A percentile compares a stretch with the other conserved stretches of the same genome.
These are phyloP conservation scores for Ustilago bromivora DNA, from an alignment of 1,284 basidiomycete genomes.

Conservation along the genomic window DNA sequence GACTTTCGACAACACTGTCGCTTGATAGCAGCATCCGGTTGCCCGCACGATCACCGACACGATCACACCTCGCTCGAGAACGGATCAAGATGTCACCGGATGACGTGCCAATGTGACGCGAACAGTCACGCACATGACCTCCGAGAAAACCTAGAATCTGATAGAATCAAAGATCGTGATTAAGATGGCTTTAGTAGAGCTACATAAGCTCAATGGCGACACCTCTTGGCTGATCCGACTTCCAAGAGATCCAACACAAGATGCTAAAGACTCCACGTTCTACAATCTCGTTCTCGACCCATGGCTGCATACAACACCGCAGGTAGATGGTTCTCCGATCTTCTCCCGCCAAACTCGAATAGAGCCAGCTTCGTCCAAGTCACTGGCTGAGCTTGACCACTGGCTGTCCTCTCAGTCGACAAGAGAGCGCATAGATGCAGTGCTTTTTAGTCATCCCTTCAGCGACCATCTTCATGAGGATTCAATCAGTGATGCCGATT, in stretches of 20 bases:
- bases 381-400: conserved; percentile 33
- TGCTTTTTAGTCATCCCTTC: conserved; percentile 46
- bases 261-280: background rate
- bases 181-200: conserved; percentile 26
- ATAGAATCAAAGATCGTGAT: background rate
- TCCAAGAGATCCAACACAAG: background rate
- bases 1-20: background rate
- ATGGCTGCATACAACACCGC: conserved; percentile 45
- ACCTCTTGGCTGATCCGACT: conserved; percentile 45
- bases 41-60: background rate
- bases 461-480: conserved; percentile 44
- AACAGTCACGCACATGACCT: background rate
- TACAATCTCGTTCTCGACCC: conserved; percentile 45
- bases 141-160: background rate
- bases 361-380: conserved; percentile 30
- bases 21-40: too few species aligned
- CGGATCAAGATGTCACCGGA: conserved; percentile 4
- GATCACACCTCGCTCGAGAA: background rate
- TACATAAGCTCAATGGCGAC: conserved; percentile 53
- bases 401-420: conserved; percentile 21
- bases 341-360: conserved; percentile 44
- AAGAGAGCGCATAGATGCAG: conserved; percentile 21
- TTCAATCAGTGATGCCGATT: conserved; percentile 22
- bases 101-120: background rate
- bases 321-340: conserved; percentile 30